A percentile compares a stretch with the other conserved stretches of the same genome.
phyloP scores from a whole-genome alignment of 176 grass and related monocot species.

The Chrysopogon serrulatus region DNA sequence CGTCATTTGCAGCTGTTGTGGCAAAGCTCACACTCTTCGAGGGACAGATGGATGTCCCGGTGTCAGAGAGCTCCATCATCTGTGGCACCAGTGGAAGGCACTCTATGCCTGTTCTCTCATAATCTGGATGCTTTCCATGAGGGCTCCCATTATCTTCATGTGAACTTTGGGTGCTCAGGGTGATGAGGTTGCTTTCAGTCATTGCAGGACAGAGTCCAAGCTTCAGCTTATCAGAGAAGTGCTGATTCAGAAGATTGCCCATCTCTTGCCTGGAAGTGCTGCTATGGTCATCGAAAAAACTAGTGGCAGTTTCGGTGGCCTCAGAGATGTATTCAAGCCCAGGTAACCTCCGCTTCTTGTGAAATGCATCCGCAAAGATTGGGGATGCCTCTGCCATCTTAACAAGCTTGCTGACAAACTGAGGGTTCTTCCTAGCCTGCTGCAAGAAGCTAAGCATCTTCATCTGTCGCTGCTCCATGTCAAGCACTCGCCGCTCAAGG shows the following conservation, averaged over 20 bases:
- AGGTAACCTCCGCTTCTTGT: slow-evolving; percentile 82
- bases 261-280: slow-evolving; percentile 60
- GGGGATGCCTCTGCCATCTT: slow-evolving; percentile 72
- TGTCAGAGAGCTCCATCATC: slow-evolving; percentile 48
- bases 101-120: slow-evolving; percentile 24
- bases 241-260: slow-evolving; percentile 44
- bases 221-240: slow-evolving; percentile 88
- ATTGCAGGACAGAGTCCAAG: slow-evolving; percentile 63
- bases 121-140: slow-evolving; percentile 43
- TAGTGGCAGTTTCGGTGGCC: slow-evolving; percentile 33
- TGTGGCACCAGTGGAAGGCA: slow-evolving; percentile 36
- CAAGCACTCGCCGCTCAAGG: slow-evolving; percentile 57
- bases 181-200: slow-evolving; percentile 37
- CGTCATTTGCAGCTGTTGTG: slow-evolving; percentile 21
- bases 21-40: slow-evolving; percentile 47
- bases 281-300: slow-evolving; percentile 80
- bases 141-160: slow-evolving; percentile 51
- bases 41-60: slow-evolving; percentile 55
- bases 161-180: slow-evolving; percentile 57
- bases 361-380: slow-evolving; percentile 34
- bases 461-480: slow-evolving; percentile 79
- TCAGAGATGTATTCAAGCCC: slow-evolving; percentile 40
- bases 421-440: slow-evolving; percentile 61
- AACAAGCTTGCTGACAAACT: slow-evolving; percentile 72
- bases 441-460: slow-evolving; percentile 89